Base-by-base conservation (phyloP, 2,329 filamentous ascomycete species). In the Polychaeton citri region DNA sequence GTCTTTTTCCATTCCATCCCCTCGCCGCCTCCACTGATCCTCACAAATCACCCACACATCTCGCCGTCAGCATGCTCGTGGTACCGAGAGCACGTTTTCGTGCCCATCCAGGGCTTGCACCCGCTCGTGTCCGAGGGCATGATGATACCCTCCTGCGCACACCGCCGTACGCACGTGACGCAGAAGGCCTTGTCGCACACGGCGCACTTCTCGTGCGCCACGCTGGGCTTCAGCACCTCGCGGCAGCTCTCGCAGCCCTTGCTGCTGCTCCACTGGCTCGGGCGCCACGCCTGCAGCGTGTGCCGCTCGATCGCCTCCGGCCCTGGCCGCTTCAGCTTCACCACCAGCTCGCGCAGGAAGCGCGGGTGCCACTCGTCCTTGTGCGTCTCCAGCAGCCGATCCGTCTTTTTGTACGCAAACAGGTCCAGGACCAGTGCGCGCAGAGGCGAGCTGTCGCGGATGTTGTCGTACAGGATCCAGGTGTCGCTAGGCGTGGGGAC, bases 331-430 rank as follows among this genome's bases (percentile, higher is more conserved):
- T 69, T 69, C 18, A 68, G 47, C 32, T 58, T 53, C 8, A 68
- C 64, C 33, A 57, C 54, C 16, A 69, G 48, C 26, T 68, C 65
- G 33, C 64, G 58, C 9, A 68, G 50, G 44, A 69, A 68, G 0
- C 43, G 49, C 4, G 63, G 63, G 37, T 68, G 65, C 65, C 65
- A 69, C 17, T 58, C 51, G 40, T 68, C 64, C 36, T 52, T 53
- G 43, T 69, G 65, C 15, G 51, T 58, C 30, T 60, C 59, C 12
- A 69, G 52, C 12, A 69, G 43, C 15, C 61, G 58, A 43, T 68
- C 65, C 21, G 65, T 69, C 43, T 68, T 68, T 49, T 69, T 69
- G 55, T 66, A 69, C 1, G 63, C 62, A 47, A 69, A 69, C 6
- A 69, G 55, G 41, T 69, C 65, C 20, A 68, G 51, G 10, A 69